Percentiles rank a stretch among this genome's conserved stretches.
These are phyloP conservation scores for Sclerotinia nivalis DNA, from an alignment of 2,329 filamentous ascomycete species.

Conservation along the genomic window DNA sequence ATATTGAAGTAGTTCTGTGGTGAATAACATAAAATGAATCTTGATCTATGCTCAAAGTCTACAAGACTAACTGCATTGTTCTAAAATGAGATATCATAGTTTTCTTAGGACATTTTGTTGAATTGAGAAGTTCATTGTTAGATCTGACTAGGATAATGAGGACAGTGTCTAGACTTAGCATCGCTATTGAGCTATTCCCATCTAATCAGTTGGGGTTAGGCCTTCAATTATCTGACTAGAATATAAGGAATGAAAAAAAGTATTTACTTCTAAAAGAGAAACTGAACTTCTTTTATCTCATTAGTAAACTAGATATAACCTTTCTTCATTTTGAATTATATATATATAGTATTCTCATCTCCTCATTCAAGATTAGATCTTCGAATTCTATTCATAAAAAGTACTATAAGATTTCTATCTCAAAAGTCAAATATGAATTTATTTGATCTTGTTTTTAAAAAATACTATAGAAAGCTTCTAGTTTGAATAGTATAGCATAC, in stretches of 20 bases:
- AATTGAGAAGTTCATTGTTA: background rate
- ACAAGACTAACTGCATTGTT: too few relatives aligned
- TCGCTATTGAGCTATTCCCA: rapidly evolving
- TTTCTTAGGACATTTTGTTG: background rate
- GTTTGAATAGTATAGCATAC: background rate
- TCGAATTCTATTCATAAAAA: background rate
- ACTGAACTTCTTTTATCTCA: background rate
- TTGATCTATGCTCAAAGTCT: background rate
- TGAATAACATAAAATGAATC: background rate
- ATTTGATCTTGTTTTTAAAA: background rate
- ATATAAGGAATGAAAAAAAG: too few relatives aligned
- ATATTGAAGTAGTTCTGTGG: background rate
- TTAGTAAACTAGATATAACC: rapidly evolving
- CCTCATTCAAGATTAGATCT: background rate
- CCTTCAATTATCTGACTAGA: background rate
- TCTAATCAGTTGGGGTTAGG: background rate
- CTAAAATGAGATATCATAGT: background rate
- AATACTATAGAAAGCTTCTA: background rate
- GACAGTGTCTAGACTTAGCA: too few relatives aligned
- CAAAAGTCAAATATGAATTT: background rate
- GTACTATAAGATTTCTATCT: background rate
- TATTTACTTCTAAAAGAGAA: rapidly evolving
- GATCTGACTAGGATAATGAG: background rate
- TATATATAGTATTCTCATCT: background rate
- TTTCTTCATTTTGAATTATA: too few relatives aligned